phyloP scores from a whole-genome alignment of 164 flowering plant genomes.

The Dillenia turbinata region DNA sequence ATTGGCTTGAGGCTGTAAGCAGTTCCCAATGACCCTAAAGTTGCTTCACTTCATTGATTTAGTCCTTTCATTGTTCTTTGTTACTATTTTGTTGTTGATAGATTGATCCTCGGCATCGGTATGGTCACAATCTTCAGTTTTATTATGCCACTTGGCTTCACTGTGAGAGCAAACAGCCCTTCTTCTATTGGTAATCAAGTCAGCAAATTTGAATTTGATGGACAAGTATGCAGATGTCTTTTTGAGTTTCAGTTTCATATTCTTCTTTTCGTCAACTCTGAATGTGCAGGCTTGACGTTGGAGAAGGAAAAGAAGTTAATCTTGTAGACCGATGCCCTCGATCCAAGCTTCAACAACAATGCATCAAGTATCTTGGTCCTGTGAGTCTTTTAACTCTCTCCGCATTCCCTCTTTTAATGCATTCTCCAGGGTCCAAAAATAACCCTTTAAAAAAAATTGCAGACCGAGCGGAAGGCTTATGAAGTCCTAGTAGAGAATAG shows the following conservation, averaged over 20 bases:
- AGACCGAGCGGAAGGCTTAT: constrained; percentile 72
- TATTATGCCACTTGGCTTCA: constrained; percentile 84
- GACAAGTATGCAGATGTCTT: not conserved
- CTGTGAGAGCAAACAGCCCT: constrained; percentile 78
- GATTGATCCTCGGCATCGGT: constrained; percentile 98
- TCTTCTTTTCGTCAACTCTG: not conserved
- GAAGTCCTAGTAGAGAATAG: constrained; percentile 67
- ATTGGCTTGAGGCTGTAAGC: constrained; percentile 98
- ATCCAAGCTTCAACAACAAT: constrained; percentile 78
- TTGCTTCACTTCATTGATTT: too few species aligned
- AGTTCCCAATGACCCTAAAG: too few species aligned
- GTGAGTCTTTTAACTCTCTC: constrained; percentile 35
- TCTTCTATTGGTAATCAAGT: constrained; percentile 83
- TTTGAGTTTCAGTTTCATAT: not conserved
- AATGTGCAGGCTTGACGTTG: constrained; percentile 74
- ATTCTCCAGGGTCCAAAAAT: not conserved
- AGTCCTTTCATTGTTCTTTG: not conserved
- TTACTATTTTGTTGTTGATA: constrained; percentile 18
- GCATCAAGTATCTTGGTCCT: constrained; percentile 93
- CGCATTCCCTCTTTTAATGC: not conserved
- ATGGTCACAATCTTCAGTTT: constrained; percentile 92
- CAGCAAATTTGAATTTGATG: not conserved
- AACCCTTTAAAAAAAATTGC: constrained; percentile 10
- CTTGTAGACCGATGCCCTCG: constrained; percentile 64
- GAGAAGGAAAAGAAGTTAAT: constrained; percentile 81